These are phyloP conservation scores for Calycina marina DNA, from an alignment of 2,329 filamentous ascomycete genomes.

Conservation along the genomic window DNA sequence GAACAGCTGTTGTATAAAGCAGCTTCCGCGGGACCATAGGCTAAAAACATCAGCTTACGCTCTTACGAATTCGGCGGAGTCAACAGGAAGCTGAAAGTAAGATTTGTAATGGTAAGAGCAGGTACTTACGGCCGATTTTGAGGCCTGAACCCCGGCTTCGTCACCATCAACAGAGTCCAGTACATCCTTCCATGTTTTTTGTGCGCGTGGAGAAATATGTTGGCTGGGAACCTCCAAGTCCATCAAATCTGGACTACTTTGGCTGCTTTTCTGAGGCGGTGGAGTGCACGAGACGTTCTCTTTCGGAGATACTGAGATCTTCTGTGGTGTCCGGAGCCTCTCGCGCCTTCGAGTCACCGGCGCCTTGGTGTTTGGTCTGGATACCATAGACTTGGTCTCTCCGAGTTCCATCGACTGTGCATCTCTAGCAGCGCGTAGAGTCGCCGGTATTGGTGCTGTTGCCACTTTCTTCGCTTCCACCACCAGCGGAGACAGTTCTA, in stretches of 20 bases:
- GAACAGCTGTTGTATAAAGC: conserved; percentile 7
- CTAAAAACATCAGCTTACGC: too few relatives aligned
- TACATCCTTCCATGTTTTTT: conserved; percentile 18
- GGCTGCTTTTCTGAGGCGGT: conserved; percentile 9
- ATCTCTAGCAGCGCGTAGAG: too few relatives aligned
- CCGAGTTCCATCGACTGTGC: conserved; percentile 7
- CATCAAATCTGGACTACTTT: conserved; percentile 13
- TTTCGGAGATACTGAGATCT: conserved; percentile 3
- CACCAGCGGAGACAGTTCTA: conserved; percentile 19
- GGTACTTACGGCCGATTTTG: background rate
- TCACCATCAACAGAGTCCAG: conserved; percentile 9
- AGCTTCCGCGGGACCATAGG: too few relatives aligned
- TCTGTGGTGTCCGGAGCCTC: conserved; percentile 4
- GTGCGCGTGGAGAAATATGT: conserved; percentile 16
- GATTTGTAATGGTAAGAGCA: too few relatives aligned
- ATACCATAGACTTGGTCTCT: conserved; percentile 7
- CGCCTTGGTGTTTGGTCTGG: conserved; percentile 14
- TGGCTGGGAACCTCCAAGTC: conserved; percentile 8
- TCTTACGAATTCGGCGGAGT: too few relatives aligned
- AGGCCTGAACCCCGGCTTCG: conserved; percentile 1
- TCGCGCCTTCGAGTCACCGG: conserved; percentile 4
- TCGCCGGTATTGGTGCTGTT: too few relatives aligned
- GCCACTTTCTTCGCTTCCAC: too few relatives aligned
- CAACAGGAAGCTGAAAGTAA: too few relatives aligned
- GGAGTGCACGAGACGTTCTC: conserved; percentile 4